Base-by-base conservation (phyloP, 179 eudicot genomes). In the Corrigiola litoralis region DNA sequence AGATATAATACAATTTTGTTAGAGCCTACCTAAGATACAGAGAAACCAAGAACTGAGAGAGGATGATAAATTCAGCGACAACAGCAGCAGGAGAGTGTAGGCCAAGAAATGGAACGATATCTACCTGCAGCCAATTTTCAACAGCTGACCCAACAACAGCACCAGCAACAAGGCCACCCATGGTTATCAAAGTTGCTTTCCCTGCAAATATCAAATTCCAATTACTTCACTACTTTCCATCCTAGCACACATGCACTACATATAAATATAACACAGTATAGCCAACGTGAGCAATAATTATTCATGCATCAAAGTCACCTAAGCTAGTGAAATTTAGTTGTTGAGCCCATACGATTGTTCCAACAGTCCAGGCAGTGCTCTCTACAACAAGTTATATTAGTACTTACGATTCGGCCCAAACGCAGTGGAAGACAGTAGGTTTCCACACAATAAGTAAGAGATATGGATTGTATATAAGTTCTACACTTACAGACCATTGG, bases 41-140 rank as follows among this genome's bases (percentile, higher is more conserved):
- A 34, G 99, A 94, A 66, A 88, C 81, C 76, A 94, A 72, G 67
- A 94, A 83, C 68, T 94, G 99, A 27, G 99, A 94, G 58, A 94
- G 51, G 72, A 94, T 77, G 68, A 90, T 68, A 65, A 94, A 94
- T 81, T 94, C 99, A 72, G 87, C 81, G 68, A 94, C 83, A 50
- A 91, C 85, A 13, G 86, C 89, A 38, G 95, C 97, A 23, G 99
- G 96, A 54, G 94, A 81, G 67, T 80, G 96, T 70, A 94, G 76
- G 63, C 97, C 95, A 18, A 90, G 85, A 61, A 94, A 86, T 13
- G 99, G 97, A 61, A 94, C 99, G 38, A 94, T 85, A 70, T 94
- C 99, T 64, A 94, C 99, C 78, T 88, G 99, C 78, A 94, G 83
- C 97, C 91, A 94, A 74, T 71, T 94, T 71, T 94, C 99, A 40